phyloP scores from a whole-genome alignment of 148 eudicot genomes.

The Mesembryanthemum crystallinum region DNA sequence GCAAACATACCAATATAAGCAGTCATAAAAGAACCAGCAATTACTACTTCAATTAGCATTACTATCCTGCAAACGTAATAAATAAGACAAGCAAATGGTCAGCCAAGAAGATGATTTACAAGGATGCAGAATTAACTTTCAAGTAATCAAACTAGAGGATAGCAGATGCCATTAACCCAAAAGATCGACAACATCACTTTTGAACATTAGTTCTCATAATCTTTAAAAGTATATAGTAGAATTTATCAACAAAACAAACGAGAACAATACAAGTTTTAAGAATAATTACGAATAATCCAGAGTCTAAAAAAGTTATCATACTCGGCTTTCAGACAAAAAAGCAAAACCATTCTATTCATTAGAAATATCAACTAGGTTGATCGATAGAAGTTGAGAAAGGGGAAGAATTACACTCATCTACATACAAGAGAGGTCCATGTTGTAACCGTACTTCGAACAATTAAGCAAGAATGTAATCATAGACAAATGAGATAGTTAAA shows the following conservation, averaged over 20 bases:
- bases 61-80: constrained; percentile 64
- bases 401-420: not conserved
- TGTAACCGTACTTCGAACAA: too few species aligned
- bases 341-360: not conserved
- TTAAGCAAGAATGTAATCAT: too few species aligned
- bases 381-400: not conserved
- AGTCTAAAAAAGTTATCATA: not conserved
- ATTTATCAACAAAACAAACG: not conserved
- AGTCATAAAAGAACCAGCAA: constrained; percentile 84
- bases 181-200: not conserved
- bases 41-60: constrained; percentile 80
- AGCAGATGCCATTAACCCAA: not conserved
- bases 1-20: constrained; percentile 69
- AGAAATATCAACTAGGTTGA: not conserved
- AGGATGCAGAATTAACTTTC: not conserved
- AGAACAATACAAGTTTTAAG: not conserved
- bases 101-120: not conserved
- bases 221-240: too few species aligned
- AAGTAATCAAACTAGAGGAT: not conserved
- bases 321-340: not conserved
- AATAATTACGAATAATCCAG: not conserved
- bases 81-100: not conserved
- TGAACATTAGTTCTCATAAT: not conserved
- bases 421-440: not conserved
- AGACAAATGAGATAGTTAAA: too few species aligned